Evolutionary conservation across 345 rosid genomes (phyloP), one percentile per base, ranked within the genome.

Genomic region (Brassica incana): DNA sequence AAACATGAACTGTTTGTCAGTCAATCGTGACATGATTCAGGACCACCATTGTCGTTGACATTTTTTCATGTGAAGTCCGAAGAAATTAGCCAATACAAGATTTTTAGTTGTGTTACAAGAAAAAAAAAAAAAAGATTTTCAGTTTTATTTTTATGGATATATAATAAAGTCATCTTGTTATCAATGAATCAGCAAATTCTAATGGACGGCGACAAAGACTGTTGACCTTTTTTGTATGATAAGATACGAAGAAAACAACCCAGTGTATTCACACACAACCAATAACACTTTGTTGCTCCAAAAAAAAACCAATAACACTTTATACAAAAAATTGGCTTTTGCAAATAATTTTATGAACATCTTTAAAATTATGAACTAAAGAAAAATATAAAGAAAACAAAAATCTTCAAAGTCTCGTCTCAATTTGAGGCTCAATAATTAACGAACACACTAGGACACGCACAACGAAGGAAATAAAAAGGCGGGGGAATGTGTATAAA

Each of bases 361-460:
- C 38, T 72, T 52, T 56, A 5, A 67, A 67, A 9, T 67, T 71
- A 16, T 43, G 48, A 64, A 50, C 6, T 45, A 45, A 63, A 61
- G 33, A 69, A 60, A 40, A 67, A 16, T 27, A 32, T 10, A 11
- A 35, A 27, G n/a, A 38, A 5, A 30, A 33, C 1, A 65, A 32
- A 67, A 12, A 48, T 33, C 35, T 65, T 3, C 8, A 69, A 62
- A 36, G 68, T 80, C 72, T 69, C 79, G 69, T 74, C 83, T 70
- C 83, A 80, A 80, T 64, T 40, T 70, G 83, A 80, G 83, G 76
- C 72, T 75, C 83, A 75, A 75, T 67, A 80, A 80, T 80, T 54
- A 74, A 71, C 69, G 59, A 76, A 75, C 74, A 81, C 61, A 33
- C 77, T 56, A 71, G 9, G 69, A 27, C 50, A 43, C 71, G 25